Evolutionary conservation across 192 early-diverging fungal species (phyloP), one percentile per base, ranked within the genome.

Genomic region (Chytriomyces confervae): DNA sequence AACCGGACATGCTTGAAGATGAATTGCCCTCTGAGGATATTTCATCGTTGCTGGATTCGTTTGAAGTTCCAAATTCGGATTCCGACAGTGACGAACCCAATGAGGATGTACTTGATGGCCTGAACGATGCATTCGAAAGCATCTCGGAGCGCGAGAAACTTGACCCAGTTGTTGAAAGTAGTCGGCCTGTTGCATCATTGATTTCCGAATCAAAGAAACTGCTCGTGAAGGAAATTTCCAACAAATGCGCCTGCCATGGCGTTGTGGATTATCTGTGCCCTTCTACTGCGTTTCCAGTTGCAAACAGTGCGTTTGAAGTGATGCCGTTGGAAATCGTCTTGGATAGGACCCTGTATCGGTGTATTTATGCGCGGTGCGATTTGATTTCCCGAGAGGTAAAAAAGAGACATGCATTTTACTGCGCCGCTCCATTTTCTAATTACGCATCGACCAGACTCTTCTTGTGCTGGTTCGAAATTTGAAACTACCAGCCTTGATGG

Each of bases 311-410:
- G 36, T 36, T 36, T 36, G 36, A 36, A 36, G 36, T 36, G 36
- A 36, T 36, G 36, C 61, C 74, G 46, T 46, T 76, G 23, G 74
- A 76, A 24, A n/a, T 66, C 4, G n/a, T 76, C 47, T 48, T 76
- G 24, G 62, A 76, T 51, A 66, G 29, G 74, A 76, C 74, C 4
- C 50, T 76, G 20, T 76, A 49, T 44, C 53, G 66, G n/a, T 62
- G 62, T 0, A 51, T 76, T 10, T 50, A 76, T 63, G 11, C 47
- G 7, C 74, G 74, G 5, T 76, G 74, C 29, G 74, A 76, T 76
- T 23, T 76, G n/a, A 66, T 76, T 51, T 76, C 74, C 6, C 74
- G 48, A 16, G 74, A 76, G 63, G 74, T 76, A 66, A 44, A 36
- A 36, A 36, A 36, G 36, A 36, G 13, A 5, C 36, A 13, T 66